Evolutionary conservation across 1,284 basidiomycete genomes (phyloP).

Genomic region (Sanguinoderma infundibulare): DNA sequence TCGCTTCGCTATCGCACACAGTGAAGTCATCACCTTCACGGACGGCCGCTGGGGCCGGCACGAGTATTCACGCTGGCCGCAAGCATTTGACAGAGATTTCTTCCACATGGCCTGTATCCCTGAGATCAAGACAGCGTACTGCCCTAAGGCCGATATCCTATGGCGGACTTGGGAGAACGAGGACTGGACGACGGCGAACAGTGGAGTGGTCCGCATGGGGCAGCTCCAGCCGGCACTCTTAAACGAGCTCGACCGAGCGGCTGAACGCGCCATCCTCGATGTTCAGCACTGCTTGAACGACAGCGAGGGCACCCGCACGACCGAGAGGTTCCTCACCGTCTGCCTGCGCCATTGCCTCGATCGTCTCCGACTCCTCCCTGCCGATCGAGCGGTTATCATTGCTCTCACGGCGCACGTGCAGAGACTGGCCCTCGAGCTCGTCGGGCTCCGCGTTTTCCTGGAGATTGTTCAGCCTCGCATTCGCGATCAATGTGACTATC

Average conservation of each 20-base stretch:
- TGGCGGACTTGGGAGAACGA: neutral
- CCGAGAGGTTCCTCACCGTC: no score
- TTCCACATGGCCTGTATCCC: slow-evolving; percentile 2
- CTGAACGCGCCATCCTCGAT: neutral
- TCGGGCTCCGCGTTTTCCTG: neutral
- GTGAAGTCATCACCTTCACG: neutral
- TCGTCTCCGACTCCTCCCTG: neutral
- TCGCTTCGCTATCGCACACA: neutral
- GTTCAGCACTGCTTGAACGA: neutral
- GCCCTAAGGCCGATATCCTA: neutral
- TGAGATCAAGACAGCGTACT: neutral
- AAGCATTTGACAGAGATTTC: neutral
- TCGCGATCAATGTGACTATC: neutral
- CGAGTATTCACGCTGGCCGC: slow-evolving; percentile 9
- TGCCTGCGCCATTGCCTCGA: neutral
- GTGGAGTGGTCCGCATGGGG: neutral
- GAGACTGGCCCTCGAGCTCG: neutral
- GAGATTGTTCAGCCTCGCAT: neutral
- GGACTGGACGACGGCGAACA: neutral
- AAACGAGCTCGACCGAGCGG: neutral
- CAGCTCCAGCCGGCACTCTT: neutral
- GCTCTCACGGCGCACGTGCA: neutral
- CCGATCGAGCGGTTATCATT: neutral
- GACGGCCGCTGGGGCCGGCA: slow-evolving; percentile 6
- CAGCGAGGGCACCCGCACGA: neutral